Evolutionary conservation across 202 grass and related monocot species (phyloP).

Genomic region (Elaeis oleifera): DNA sequence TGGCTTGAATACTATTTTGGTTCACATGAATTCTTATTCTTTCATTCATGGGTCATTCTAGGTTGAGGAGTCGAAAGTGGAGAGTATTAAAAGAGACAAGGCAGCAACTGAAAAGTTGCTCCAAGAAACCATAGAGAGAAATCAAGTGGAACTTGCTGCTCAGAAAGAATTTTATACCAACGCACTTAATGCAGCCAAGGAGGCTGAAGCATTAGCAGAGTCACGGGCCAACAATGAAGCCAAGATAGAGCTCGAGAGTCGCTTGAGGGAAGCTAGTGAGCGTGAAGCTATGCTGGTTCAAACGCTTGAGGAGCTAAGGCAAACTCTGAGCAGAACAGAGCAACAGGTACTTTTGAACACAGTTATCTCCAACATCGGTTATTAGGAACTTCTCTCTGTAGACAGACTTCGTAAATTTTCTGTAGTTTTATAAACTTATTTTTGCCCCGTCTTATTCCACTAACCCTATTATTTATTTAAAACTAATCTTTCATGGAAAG

Average conservation of each 20-base stretch:
- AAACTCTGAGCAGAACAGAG: constrained; percentile 89
- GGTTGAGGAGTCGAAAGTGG: constrained; percentile 97
- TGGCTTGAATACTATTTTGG: too few relatives aligned
- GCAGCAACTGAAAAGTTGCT: constrained; percentile 80
- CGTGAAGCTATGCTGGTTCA: constrained; percentile 87
- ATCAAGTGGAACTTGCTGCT: constrained; percentile 83
- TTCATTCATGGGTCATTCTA: constrained; percentile 14
- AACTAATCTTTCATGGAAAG: too few relatives aligned
- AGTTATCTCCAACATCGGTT: constrained; percentile 14
- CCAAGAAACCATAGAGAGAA: constrained; percentile 99
- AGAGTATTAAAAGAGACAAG: constrained; percentile 96
- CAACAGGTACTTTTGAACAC: constrained; percentile 64
- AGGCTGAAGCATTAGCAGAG: constrained; percentile 88
- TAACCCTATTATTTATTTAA: too few relatives aligned
- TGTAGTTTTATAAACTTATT: not conserved
- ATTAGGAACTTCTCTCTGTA: constrained; percentile 7
- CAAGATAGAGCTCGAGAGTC: constrained; percentile 81
- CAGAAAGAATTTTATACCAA: constrained; percentile 98
- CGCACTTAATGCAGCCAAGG: constrained; percentile 96
- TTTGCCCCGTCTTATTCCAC: too few relatives aligned
- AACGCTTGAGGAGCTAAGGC: constrained; percentile 92
- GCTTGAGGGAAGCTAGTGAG: constrained; percentile 76
- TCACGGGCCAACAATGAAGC: constrained; percentile 91
- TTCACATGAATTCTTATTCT: too few relatives aligned
- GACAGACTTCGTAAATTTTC: not conserved